These are phyloP conservation scores for Smittium mucronatum DNA, from an alignment of 371 early-diverging fungal species.

Conservation along the genomic window DNA sequence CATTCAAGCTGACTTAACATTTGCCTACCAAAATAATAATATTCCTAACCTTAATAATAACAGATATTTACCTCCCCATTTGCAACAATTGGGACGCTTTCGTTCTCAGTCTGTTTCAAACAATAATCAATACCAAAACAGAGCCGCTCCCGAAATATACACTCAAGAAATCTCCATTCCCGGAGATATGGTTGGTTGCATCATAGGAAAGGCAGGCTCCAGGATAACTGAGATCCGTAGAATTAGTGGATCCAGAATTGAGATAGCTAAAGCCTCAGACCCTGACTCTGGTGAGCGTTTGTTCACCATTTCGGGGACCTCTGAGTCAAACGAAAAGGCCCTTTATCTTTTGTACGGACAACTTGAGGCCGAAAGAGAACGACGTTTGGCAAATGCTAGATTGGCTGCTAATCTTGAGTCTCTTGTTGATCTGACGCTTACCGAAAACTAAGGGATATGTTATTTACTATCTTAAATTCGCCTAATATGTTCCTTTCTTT, in stretches of 20 bases:
- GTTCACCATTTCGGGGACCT: constrained; percentile 78
- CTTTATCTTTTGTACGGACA: constrained; percentile 74
- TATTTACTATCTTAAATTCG: too few species aligned
- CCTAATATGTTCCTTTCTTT: too few species aligned
- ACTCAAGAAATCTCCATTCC: constrained; percentile 81
- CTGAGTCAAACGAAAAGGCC: constrained; percentile 76
- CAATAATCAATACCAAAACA: constrained; percentile 11
- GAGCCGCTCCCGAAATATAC: constrained; percentile 21
- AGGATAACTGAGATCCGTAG: constrained; percentile 85
- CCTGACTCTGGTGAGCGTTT: constrained; percentile 66
- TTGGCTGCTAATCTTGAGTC: constrained; percentile 10
- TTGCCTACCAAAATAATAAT: background rate
- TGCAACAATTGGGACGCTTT: constrained; percentile 13
- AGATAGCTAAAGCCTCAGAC: constrained; percentile 65
- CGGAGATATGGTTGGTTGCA: constrained; percentile 83
- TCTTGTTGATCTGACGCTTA: background rate
- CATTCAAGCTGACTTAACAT: constrained; percentile 13
- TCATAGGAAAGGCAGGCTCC: constrained; percentile 81
- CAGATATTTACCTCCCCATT: constrained; percentile 21
- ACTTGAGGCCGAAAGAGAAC: constrained; percentile 73
- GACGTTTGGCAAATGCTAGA: constrained; percentile 37
- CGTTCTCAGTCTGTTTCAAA: constrained; percentile 32
- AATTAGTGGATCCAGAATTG: constrained; percentile 69
- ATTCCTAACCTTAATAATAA: background rate
- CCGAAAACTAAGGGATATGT: constrained; percentile 1